A percentile compares a stretch with the other conserved stretches of the same genome.
Evolutionary conservation across 805 yeast genomes (phyloP).

Genomic region (Starmerella powellii): DNA sequence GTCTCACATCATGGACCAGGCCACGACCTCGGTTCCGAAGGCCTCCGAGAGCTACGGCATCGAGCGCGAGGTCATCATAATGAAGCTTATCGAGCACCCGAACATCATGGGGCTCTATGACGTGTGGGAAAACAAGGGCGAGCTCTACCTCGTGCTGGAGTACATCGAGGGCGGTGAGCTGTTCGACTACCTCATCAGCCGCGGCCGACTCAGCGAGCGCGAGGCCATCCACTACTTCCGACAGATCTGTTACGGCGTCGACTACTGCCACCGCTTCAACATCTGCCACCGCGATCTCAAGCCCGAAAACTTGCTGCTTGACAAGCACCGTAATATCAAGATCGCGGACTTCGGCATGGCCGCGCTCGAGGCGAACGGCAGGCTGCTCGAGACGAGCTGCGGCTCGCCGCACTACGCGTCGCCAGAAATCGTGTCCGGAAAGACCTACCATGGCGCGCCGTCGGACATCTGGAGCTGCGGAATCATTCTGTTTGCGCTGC

Average conservation of each 20-base stretch:
- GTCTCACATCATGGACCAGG: conserved; percentile 36
- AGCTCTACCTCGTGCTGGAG: conserved; percentile 79
- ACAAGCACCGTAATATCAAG: conserved; percentile 75
- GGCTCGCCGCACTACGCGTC: conserved; percentile 99
- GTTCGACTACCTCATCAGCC: conserved; percentile 78
- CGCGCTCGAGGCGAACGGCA: conserved; percentile 73
- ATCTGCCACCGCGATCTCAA: conserved; percentile 81
- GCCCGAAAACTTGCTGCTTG: conserved; percentile 70
- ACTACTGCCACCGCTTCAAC: conserved; percentile 73
- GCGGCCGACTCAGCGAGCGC: conserved; percentile 75
- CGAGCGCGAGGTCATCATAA: conserved; percentile 91
- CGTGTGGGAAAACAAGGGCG: conserved; percentile 95
- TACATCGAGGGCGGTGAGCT: conserved; percentile 97
- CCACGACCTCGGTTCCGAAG: conserved; percentile 4
- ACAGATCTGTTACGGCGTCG: conserved; percentile 72
- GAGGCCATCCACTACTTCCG: conserved; percentile 86
- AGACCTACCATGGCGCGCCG: conserved; percentile 91
- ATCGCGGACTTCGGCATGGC: conserved; percentile 99
- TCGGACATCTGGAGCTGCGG: conserved; percentile 99
- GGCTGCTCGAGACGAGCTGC: conserved; percentile 83
- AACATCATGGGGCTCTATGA: conserved; percentile 88
- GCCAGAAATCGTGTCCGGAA: conserved; percentile 94
- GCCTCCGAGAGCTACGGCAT: conserved; percentile 65
- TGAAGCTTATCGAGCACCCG: conserved; percentile 89
- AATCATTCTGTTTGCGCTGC: conserved; percentile 78